phyloP scores from a whole-genome alignment of 257 asterid species.

The Salvia splendens region DNA sequence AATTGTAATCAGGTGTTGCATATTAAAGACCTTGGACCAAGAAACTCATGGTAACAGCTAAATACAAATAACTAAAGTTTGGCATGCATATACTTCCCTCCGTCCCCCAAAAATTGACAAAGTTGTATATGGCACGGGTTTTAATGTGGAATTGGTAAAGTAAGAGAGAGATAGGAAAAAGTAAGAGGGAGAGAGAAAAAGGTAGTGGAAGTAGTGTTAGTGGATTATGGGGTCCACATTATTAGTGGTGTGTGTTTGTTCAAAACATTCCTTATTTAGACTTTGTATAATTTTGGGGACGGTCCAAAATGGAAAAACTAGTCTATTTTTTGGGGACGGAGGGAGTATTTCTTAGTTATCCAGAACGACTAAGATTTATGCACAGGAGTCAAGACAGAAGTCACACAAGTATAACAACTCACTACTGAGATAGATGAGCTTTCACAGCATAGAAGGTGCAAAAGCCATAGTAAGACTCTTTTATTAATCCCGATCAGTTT shows the following conservation, averaged over 20 bases:
- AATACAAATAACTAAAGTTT: background rate
- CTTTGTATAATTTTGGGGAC: too few relatives aligned
- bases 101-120: too few relatives aligned
- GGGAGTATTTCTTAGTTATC: constrained; percentile 5
- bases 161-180: too few relatives aligned
- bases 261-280: too few relatives aligned
- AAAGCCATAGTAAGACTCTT: constrained; percentile 8
- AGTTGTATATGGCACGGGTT: too few relatives aligned
- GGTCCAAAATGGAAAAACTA: too few relatives aligned
- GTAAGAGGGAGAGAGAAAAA: too few relatives aligned
- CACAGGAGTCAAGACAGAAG: background rate
- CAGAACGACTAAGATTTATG: background rate
- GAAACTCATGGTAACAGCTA: constrained; percentile 13
- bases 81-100: background rate
- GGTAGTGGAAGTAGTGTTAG: too few relatives aligned
- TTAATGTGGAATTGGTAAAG: too few relatives aligned
- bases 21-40: constrained; percentile 8
- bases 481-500: background rate
- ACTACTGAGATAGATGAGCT: constrained; percentile 14
- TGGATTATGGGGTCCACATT: too few relatives aligned
- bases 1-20: constrained; percentile 27
- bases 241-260: too few relatives aligned
- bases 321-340: too few relatives aligned
- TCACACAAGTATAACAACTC: background rate
- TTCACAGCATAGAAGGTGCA: constrained; percentile 9